Base-by-base conservation (phyloP, 208 protist genomes). In the Trichomonas tenax region DNA sequence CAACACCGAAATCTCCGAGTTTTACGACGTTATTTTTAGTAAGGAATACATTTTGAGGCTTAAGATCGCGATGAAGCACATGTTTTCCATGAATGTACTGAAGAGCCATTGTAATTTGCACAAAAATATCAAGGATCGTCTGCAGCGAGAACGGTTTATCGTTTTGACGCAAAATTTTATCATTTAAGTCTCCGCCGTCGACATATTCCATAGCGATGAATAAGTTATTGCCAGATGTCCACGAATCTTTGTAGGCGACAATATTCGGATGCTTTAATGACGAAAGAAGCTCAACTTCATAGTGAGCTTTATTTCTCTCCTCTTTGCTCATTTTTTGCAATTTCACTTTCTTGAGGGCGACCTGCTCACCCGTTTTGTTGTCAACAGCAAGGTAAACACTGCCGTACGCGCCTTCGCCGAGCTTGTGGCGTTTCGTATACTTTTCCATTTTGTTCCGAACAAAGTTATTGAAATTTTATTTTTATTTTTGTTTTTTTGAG, bases 41-140 rank as follows among this genome's bases (percentile, higher is more conserved):
- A n/a, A 97, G 26, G 9, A 97, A 97, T 46, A 97, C 34, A 41
- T 97, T 97, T 40, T 84, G 46, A 0, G 96, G 95, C 46, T 97
- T 97, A 34, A 97, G 34, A 96, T 97, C 97, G 11, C 96, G 97
- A 96, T 97, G 97, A 46, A 97, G 45, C 15, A 97, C 48, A 51
- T 97, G 10, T 31, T 90, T 26, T 6, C 45, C 21, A 48, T 97
- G 96, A 41, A 96, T 45, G 34, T 96, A 96, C n/a, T 96, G 26
- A 23, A 97, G 8, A 17, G 45, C 96, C 10, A 38, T 21, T 46
- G 63, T 96, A 82, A 97, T 97, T 72, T 97, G 96, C 14, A 96
- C 86, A 51, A 93, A 93, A 58, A 48, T 48, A 38, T 40, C 40
- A 51, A 93, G 86, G 15, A 93, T 38, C 1, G 41, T 31, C n/a